Evolutionary conservation across 495 filamentous ascomycete genomes (phyloP).

Genomic region (Glonium stellatum): DNA sequence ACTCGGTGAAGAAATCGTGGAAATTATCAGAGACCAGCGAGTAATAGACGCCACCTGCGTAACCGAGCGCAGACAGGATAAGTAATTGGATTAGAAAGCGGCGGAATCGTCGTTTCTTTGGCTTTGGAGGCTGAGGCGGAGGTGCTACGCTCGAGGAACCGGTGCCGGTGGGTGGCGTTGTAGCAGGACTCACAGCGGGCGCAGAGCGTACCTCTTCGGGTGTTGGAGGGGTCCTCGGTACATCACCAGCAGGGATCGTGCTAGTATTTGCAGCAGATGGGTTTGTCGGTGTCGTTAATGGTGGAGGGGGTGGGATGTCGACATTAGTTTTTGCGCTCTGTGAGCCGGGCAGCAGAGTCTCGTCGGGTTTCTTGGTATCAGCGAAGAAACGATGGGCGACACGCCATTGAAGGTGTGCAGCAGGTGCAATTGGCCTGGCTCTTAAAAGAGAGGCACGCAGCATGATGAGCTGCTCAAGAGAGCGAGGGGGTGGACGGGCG

Average conservation of each 20-base stretch:
- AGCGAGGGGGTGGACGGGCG: conserved; percentile 7
- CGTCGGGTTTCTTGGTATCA: conserved; percentile 45
- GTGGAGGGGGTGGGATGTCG: conserved; percentile 37
- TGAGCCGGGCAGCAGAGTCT: conserved; percentile 50
- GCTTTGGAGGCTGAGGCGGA: conserved; percentile 42
- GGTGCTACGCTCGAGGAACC: conserved; percentile 34
- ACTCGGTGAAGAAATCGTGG: conserved; percentile 99
- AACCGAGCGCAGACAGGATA: conserved; percentile 65
- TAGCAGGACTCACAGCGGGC: conserved; percentile 22
- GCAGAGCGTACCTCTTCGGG: conserved; percentile 34
- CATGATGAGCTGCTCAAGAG: conserved; percentile 50
- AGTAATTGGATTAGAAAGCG: conserved; percentile 66
- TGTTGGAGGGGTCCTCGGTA: conserved; percentile 52
- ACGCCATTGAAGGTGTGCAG: conserved; percentile 21
- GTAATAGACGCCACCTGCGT: conserved; percentile 83
- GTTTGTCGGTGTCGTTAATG: conserved; percentile 43
- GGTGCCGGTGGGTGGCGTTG: conserved; percentile 37
- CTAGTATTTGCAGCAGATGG: conserved; percentile 31
- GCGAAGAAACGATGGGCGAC: conserved; percentile 42
- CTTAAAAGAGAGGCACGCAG: conserved; percentile 60
- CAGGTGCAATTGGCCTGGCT: conserved; percentile 27
- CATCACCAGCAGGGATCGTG: conserved; percentile 51
- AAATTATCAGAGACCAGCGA: conserved; percentile 93
- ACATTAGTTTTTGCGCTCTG: conserved; percentile 38
- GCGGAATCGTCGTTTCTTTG: conserved; percentile 70